Evolutionary conservation across 257 asterid genomes (phyloP).

Genomic region (Penstemon newberryi): DNA sequence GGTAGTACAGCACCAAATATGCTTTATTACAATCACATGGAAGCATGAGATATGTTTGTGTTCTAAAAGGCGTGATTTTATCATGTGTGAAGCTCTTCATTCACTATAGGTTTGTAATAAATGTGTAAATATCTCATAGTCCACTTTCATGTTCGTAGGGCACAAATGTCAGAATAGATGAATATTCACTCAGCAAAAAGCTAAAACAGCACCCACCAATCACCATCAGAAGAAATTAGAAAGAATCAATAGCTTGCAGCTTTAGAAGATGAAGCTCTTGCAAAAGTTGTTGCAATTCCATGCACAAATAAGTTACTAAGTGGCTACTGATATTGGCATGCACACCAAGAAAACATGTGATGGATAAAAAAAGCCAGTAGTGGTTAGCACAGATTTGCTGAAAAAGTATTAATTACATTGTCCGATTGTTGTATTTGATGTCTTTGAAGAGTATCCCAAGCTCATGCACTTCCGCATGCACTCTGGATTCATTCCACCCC

Average conservation of each 20-base stretch:
- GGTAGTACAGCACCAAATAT: too few species aligned
- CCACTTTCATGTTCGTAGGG: too few species aligned
- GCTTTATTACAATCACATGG: too few species aligned
- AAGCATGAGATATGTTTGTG: too few species aligned
- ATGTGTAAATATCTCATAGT: too few species aligned
- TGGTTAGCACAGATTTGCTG: constrained; percentile 26
- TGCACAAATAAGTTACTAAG: constrained; percentile 3
- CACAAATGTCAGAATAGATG: too few species aligned
- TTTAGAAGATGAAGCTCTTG: background rate
- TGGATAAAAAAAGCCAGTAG: constrained; percentile 21
- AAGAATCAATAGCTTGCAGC: background rate
- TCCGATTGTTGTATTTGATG: constrained; percentile 75
- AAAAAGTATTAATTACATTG: constrained; percentile 54
- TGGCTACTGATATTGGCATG: constrained; percentile 16
- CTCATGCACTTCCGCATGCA: constrained; percentile 87
- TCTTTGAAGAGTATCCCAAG: constrained; percentile 91
- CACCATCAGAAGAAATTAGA: background rate
- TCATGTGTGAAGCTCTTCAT: too few species aligned
- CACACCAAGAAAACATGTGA: constrained; percentile 20
- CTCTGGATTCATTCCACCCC: constrained; percentile 94
- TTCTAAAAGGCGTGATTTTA: too few species aligned
- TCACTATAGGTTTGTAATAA: too few species aligned
- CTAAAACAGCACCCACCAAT: too few species aligned
- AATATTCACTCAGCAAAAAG: too few species aligned
- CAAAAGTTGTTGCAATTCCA: background rate